phyloP scores from a whole-genome alignment of 352 stramenopile genomes.

The Pythium diclinum region DNA sequence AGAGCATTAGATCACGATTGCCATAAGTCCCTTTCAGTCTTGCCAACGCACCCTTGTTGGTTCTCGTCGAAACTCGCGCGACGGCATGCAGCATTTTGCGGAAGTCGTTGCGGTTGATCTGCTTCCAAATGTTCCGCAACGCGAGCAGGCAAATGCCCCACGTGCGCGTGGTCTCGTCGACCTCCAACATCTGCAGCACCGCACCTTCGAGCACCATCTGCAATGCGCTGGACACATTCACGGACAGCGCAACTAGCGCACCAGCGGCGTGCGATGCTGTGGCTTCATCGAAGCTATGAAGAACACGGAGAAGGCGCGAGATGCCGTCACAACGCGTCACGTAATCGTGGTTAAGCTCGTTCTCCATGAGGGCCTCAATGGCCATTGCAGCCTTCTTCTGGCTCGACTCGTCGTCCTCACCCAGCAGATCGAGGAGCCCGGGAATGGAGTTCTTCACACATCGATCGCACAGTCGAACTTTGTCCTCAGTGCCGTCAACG shows the following conservation, averaged over 20 bases:
- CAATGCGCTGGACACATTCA: constrained; percentile 70
- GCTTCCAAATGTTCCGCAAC: constrained; percentile 87
- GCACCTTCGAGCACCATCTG: constrained; percentile 87
- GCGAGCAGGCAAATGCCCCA: constrained; percentile 81
- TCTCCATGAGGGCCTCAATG: constrained; percentile 83
- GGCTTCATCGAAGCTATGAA: constrained; percentile 63
- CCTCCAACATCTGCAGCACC: constrained; percentile 87
- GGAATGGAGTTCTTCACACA: constrained; percentile 83
- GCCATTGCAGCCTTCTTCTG: constrained; percentile 72
- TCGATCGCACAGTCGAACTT: constrained; percentile 79
- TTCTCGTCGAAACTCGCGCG: constrained; percentile 69
- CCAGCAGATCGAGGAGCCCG: constrained; percentile 57
- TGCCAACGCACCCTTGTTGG: constrained; percentile 54
- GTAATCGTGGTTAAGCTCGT: constrained; percentile 81
- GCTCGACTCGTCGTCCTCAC: constrained; percentile 43
- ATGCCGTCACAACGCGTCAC: constrained; percentile 76
- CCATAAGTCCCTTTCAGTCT: not conserved
- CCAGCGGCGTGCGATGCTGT: constrained; percentile 73
- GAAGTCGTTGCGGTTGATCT: constrained; percentile 85
- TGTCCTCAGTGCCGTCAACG: constrained; percentile 72
- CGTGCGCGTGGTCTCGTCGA: constrained; percentile 69
- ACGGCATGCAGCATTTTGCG: constrained; percentile 83
- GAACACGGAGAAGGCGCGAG: constrained; percentile 58
- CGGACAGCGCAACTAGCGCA: constrained; percentile 74
- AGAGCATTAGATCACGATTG: not conserved